phyloP scores from a whole-genome alignment of 2,329 filamentous ascomycete genomes.

The Neopestalotiopsis clavispora region DNA sequence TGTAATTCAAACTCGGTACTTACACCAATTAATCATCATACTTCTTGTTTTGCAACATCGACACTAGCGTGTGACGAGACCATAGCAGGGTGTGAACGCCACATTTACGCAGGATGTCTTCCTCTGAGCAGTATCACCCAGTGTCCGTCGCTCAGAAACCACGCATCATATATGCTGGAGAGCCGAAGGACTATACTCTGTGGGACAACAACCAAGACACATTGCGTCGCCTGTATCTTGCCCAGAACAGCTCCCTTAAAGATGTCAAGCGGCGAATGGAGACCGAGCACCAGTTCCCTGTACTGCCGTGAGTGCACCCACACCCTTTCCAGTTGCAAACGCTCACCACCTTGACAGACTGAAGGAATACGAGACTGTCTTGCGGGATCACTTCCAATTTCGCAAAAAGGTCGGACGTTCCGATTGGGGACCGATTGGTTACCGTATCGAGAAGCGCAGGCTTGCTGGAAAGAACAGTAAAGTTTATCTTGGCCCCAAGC shows the following conservation, averaged over 20 bases:
- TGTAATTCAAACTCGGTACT: background rate
- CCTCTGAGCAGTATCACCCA: background rate
- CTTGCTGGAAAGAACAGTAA: no score
- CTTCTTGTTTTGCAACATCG: background rate
- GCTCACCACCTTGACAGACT: no score
- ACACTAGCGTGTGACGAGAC: background rate
- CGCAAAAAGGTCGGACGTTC: no score
- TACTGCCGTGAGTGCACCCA: background rate
- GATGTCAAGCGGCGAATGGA: background rate
- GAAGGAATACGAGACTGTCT: no score
- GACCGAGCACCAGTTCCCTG: background rate
- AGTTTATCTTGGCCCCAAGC: no score
- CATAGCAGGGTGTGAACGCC: no score
- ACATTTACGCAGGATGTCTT: background rate
- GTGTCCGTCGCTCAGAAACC: background rate
- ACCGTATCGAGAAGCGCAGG: no score
- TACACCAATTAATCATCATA: no score
- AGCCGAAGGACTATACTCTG: background rate
- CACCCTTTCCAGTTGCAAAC: no score
- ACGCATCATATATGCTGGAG: background rate
- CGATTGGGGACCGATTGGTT: no score
- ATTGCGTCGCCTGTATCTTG: background rate
- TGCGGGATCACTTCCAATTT: no score
- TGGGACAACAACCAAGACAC: background rate
- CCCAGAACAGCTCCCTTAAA: fast-evolving